Evolutionary conservation across 2,329 filamentous ascomycete species (phyloP).

Genomic region (Trichoderma afroharzianum): DNA sequence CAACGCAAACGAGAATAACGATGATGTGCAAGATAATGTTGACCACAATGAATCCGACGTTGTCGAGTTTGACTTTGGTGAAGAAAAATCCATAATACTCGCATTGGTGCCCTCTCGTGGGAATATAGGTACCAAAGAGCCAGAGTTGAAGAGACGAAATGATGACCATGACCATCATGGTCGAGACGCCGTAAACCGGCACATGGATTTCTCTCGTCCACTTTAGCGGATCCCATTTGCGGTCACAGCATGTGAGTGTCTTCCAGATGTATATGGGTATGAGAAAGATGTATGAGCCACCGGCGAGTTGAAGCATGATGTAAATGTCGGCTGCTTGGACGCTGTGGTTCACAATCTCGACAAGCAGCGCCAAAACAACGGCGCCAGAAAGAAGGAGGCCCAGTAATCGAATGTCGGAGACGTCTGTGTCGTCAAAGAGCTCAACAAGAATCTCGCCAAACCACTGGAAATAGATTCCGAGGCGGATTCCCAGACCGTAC

Average conservation of each 20-base stretch:
- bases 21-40: slow-evolving; percentile 32
- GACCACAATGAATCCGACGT: slow-evolving; percentile 26
- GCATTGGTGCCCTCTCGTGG: slow-evolving; percentile 20
- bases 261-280: slow-evolving; percentile 35
- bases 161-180: slow-evolving; percentile 26
- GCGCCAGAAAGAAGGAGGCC: slow-evolving; percentile 31
- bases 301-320: slow-evolving; percentile 20
- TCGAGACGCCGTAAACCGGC: slow-evolving; percentile 26
- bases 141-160: slow-evolving; percentile 31
- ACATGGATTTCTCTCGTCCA: slow-evolving; percentile 28
- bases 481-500: slow-evolving; percentile 36
- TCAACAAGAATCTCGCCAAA: slow-evolving; percentile 31
- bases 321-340: slow-evolving; percentile 22
- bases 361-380: slow-evolving; percentile 28
- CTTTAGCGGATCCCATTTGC: slow-evolving; percentile 30
- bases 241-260: slow-evolving; percentile 29
- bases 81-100: slow-evolving; percentile 33
- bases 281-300: slow-evolving; percentile 33
- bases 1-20: slow-evolving; percentile 25
- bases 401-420: slow-evolving; percentile 30
- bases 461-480: slow-evolving; percentile 37
- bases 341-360: slow-evolving; percentile 22
- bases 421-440: slow-evolving; percentile 28
- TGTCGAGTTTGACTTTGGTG: slow-evolving; percentile 27
- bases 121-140: slow-evolving; percentile 30